phyloP scores from a whole-genome alignment of 1,284 basidiomycete species.

The Trichosporon inkin region DNA sequence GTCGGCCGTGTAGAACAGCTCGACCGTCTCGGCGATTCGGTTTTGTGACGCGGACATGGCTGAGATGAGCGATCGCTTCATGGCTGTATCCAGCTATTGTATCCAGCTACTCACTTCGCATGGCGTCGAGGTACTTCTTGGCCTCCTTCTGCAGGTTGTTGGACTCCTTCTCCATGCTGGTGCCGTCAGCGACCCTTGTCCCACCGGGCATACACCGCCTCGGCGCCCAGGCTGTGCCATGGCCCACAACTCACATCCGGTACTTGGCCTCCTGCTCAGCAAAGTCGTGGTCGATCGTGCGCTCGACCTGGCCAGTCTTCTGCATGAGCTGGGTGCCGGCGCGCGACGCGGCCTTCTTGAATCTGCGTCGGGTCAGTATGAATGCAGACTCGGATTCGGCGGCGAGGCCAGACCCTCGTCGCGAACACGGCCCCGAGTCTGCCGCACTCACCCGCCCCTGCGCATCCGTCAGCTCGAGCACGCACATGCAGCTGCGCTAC shows the following conservation, averaged over 20 bases:
- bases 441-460: conserved; percentile 17
- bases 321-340: conserved; percentile 90
- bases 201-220: not conserved
- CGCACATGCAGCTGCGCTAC: not conserved
- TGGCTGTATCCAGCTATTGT: too few relatives aligned
- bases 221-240: not conserved
- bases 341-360: conserved; percentile 91
- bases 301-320: conserved; percentile 96
- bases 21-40: conserved; percentile 90
- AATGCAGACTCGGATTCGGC: not conserved
- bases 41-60: conserved; percentile 89
- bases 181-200: conserved; percentile 10
- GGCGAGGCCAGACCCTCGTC: not conserved
- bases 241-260: conserved; percentile 64
- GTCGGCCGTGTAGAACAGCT: conserved; percentile 88
- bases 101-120: conserved; percentile 64
- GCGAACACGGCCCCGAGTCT: too few relatives aligned
- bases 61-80: conserved; percentile 38
- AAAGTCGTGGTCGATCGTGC: conserved; percentile 91
- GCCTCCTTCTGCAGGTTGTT: conserved; percentile 88
- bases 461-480: not conserved
- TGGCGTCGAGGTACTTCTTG: conserved; percentile 90
- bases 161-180: conserved; percentile 89
- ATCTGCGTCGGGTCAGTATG: conserved; percentile 54
- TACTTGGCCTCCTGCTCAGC: conserved; percentile 87